Conservation (phyloP, 1,284 basidiomycete genomes). For the Ceratorhiza oryzae-sativae region DNA sequence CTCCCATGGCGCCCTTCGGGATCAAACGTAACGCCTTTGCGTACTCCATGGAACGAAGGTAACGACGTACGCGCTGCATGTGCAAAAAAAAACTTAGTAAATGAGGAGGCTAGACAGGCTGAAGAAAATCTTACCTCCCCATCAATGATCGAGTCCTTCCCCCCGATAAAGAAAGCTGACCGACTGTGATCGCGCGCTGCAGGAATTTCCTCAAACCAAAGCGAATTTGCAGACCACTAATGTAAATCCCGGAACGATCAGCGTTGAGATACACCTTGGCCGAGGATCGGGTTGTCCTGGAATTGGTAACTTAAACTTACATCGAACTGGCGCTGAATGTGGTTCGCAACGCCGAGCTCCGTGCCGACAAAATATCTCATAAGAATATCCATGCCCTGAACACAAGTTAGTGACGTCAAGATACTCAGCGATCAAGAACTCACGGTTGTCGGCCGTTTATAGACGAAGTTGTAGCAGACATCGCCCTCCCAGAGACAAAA, state of each 20-base stretch:
- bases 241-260: conserved; percentile 46
- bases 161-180: conserved; percentile 75
- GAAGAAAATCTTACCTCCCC: conserved; percentile 60
- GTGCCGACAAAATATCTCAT: conserved; percentile 86
- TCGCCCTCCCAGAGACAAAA: conserved; percentile 94
- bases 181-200: conserved; percentile 65
- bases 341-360: conserved; percentile 85
- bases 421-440: conserved; percentile 52
- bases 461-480: conserved; percentile 88
- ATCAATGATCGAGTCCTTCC: conserved; percentile 79
- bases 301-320: conserved; percentile 48
- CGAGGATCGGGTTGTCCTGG: not conserved
- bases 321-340: conserved; percentile 82
- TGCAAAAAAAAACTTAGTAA: not conserved
- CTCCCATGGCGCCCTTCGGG: conserved; percentile 74
- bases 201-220: conserved; percentile 90
- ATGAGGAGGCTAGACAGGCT: conserved; percentile 46
- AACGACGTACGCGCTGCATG: conserved; percentile 70
- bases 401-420: conserved; percentile 38
- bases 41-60: conserved; percentile 79
- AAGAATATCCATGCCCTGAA: conserved; percentile 74
- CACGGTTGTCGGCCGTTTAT: conserved; percentile 64
- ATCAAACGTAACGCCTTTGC: conserved; percentile 73
- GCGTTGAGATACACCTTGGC: not conserved
- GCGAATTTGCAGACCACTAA: conserved; percentile 82